Evolutionary conservation across 2,329 filamentous ascomycete species (phyloP), one percentile per base, ranked within the genome.

Genomic region (Colletotrichum musae): DNA sequence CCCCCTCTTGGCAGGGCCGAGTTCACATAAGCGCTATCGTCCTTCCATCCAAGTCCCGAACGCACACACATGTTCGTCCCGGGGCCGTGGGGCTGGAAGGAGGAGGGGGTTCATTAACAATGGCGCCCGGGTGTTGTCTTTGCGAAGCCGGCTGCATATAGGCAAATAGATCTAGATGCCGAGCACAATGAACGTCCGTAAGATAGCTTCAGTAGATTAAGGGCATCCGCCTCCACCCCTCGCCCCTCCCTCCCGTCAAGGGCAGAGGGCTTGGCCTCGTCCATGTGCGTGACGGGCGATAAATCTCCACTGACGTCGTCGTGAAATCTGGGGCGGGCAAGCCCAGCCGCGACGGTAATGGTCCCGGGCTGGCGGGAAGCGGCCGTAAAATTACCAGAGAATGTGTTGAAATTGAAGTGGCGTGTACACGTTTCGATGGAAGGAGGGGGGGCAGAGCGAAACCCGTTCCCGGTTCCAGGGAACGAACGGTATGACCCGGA

Each of bases 401-500:
- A 24, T n/a, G n/a, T 52, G 36, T 16, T 12, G 36, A 43, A 36
- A 43, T 67, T 36, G 26, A 24, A 24, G 47, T 58, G 53, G 47
- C 47, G 45, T 41, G 10, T 36, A 36, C 32, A 52, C 48, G 60
- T 21, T 52, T 32, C 9, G 18, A 39, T 41, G 39, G 39, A 36
- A 36, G 32, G 10, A 36, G 32, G 32, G 32, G 32, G 32, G 32
- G 9, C 32, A 36, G 10, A 36, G 32, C 32, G 43, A 43, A 45
- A 18, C 45, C 26, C 36, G 26, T 48, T 68, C 24, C 64, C 52
- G 24, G 52, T 58, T 64, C 16, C 28, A 54, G 47, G 24, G 36
- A 53, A 58, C 32, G 32, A 36, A 12, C 32, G 50, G 51, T 32
- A 32, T n/a, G 52, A 64, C 53, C 65, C 65, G 53, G 53, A 58